Percentiles rank a stretch among this genome's conserved stretches.
These are phyloP conservation scores for Phialemoniopsis sp. DNA, from an alignment of 2,329 filamentous ascomycete genomes.

Conservation along the genomic window DNA sequence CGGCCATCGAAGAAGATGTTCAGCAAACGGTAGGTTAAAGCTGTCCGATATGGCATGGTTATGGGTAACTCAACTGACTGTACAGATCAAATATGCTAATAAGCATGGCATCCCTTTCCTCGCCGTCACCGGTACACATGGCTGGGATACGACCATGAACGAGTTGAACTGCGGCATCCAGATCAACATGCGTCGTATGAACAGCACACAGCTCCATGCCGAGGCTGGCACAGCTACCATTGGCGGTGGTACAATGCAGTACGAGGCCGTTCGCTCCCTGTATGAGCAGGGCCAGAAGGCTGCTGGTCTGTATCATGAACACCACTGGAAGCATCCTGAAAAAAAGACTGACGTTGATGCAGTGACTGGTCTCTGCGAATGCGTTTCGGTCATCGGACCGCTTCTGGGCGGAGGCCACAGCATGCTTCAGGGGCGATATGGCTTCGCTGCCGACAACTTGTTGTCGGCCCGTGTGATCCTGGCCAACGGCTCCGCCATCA, in stretches of 20 bases:
- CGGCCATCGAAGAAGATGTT: too few relatives aligned
- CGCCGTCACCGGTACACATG: slow-evolving; percentile 8
- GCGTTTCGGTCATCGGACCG: background rate
- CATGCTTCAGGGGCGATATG: background rate
- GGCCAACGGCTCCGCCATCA: slow-evolving; percentile 15
- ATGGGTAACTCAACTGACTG: too few relatives aligned
- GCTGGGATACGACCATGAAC: slow-evolving; percentile 4
- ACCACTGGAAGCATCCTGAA: too few relatives aligned
- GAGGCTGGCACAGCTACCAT: slow-evolving; percentile 4
- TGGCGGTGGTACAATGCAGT: slow-evolving; percentile 7
- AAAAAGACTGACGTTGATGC: too few relatives aligned
- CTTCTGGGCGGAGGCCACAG: background rate
- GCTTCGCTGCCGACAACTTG: slow-evolving; percentile 22
- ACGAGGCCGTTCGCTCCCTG: slow-evolving; percentile 5
- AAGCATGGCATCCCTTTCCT: slow-evolving; percentile 7
- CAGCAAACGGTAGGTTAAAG: too few relatives aligned
- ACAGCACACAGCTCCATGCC: slow-evolving; percentile 1
- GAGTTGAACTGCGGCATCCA: slow-evolving; percentile 5
- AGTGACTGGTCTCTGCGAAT: background rate
- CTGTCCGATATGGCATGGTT: too few relatives aligned
- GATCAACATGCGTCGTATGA: slow-evolving; percentile 10
- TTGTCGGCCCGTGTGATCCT: slow-evolving; percentile 21
- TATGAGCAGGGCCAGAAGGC: slow-evolving; percentile 3
- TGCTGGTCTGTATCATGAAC: slow-evolving; percentile 3
- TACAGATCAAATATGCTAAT: too few relatives aligned